Evolutionary conservation across 257 asterid genomes (phyloP), one percentile per base, ranked within the genome.

Genomic region (Mentha longifolia): DNA sequence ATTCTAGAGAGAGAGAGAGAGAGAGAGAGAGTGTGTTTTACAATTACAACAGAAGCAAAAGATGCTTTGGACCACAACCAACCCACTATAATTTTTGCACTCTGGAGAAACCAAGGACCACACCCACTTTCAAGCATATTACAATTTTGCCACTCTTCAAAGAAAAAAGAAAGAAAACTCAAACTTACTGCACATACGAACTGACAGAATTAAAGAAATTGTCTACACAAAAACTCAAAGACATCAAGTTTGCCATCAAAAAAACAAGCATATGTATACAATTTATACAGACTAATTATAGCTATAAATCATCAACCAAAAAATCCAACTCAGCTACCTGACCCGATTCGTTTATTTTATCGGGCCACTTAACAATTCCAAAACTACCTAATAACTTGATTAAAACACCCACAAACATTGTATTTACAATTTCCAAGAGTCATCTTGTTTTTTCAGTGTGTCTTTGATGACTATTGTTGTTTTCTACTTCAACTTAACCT

Each of bases 361-460:
- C 72, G 9, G 56, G 30, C 66, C 65, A 19, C 12, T 15, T 11
- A 14, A 15, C 19, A 6, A 43, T 15, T 28, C 64, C 67, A 35
- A 28, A 51, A 16, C 74, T 68, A 70, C 50, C 72, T 68, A 60
- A 68, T 33, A 68, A 67, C 64, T 55, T 45, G 72, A 76, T 58
- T 42, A 35, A 67, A 66, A 68, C 76, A 64, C 78, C 56, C 60
- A 72, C 78, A 85, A 68, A 69, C 80, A 68, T 58, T 45, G 65
- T 83, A 83, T 83, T 67, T 77, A 83, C 85, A 77, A 37, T 46
- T 76, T 74, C 61, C 60, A 61, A 45, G 50, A 65, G 65, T 52
- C 46, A 51, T 58, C 12, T 41, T 52, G 22, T 11, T 19, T 45
- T 46, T 55, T 9, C 17, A 17, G 9, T 56, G 52, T 54, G 65